phyloP scores from a whole-genome alignment of 2,329 filamentous ascomycete species.

The Aspergillaceae sp. region DNA sequence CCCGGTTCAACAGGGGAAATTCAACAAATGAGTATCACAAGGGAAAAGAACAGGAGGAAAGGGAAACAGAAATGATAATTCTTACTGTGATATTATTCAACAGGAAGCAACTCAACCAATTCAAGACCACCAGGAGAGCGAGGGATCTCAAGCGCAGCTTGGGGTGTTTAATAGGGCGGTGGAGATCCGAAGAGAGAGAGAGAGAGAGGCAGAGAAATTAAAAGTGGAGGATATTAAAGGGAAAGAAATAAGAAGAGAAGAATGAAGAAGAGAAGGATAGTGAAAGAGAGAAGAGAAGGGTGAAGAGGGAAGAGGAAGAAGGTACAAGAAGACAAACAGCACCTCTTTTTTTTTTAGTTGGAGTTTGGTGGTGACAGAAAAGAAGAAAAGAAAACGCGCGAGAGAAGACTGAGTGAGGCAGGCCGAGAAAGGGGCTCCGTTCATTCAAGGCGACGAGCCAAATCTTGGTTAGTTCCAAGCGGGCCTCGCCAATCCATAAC shows the following conservation, averaged over 20 bases:
- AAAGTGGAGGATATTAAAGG: neutral
- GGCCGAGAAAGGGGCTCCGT: neutral
- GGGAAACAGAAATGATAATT: neutral
- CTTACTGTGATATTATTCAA: constrained; percentile 11
- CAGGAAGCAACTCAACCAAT: no score
- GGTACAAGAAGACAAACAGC: constrained; percentile 7
- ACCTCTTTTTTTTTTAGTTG: constrained; percentile 11
- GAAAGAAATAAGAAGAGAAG: constrained; percentile 9
- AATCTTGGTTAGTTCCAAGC: neutral
- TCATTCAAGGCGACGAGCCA: neutral
- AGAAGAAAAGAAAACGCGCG: neutral
- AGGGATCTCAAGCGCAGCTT: constrained; percentile 6
- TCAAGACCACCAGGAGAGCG: neutral
- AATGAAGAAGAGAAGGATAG: constrained; percentile 9
- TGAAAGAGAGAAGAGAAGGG: constrained; percentile 23
- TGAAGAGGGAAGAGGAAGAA: neutral
- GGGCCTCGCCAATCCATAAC: neutral
- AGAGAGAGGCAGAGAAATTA: neutral
- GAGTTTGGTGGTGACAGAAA: constrained; percentile 4
- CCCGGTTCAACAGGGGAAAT: neutral
- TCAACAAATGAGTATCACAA: no score
- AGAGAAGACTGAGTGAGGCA: neutral
- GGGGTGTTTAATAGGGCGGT: constrained; percentile 7
- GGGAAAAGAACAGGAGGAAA: no score
- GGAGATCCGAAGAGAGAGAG: constrained; percentile 6